These are phyloP conservation scores for Solanum gracilifrons DNA, from an alignment of 257 asterid species.

Conservation along the genomic window DNA sequence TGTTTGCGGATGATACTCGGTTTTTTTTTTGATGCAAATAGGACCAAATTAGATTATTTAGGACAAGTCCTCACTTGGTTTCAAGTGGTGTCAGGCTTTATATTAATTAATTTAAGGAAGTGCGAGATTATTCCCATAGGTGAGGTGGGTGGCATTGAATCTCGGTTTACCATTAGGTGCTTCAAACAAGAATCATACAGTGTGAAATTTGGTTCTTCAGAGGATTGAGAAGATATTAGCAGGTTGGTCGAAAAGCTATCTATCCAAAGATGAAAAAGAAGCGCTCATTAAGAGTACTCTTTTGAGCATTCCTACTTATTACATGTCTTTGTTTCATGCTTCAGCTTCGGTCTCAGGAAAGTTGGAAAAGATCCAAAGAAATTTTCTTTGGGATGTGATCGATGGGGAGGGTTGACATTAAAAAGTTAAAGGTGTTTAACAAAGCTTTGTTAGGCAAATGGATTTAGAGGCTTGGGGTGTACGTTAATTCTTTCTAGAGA, in stretches of 20 bases:
- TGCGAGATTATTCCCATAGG: background rate
- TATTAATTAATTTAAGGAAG: background rate
- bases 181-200: background rate
- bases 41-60: background rate
- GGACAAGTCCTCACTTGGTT: background rate
- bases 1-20: background rate
- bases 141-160: background rate
- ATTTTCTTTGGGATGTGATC: background rate
- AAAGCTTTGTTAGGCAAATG: background rate
- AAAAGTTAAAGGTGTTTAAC: background rate
- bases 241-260: background rate
- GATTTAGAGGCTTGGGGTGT: background rate
- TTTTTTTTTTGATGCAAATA: background rate
- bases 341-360: background rate
- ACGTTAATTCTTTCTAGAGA: background rate
- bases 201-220: background rate
- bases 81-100: background rate
- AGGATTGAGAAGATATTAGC: background rate
- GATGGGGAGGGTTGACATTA: background rate
- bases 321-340: background rate
- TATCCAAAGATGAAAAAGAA: background rate
- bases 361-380: background rate
- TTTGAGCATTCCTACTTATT: background rate
- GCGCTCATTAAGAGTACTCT: background rate
- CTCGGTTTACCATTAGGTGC: background rate